phyloP scores from a whole-genome alignment of 2,329 filamentous ascomycete genomes.

The Fusarium udum region DNA sequence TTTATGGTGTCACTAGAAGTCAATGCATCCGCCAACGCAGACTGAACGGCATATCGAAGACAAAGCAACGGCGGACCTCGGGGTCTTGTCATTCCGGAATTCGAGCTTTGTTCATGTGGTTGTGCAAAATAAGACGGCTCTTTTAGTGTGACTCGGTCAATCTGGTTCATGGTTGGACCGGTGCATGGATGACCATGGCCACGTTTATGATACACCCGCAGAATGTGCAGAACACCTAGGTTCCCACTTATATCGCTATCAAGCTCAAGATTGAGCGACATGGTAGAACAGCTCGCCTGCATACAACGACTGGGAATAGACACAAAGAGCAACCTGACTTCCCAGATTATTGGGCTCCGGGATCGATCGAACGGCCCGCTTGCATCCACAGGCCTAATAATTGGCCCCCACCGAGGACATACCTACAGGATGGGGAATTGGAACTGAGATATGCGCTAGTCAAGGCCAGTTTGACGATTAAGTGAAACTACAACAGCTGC shows the following conservation, averaged over 20 bases:
- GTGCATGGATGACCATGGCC: neutral
- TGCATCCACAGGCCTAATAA: slow-evolving; percentile 24
- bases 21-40: neutral
- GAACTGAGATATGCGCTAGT: slow-evolving; percentile 13
- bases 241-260: neutral
- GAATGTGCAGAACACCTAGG: neutral
- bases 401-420: slow-evolving; percentile 11
- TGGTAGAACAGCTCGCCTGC: neutral
- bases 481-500: slow-evolving; percentile 3
- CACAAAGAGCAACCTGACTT: slow-evolving; percentile 6
- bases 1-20: slow-evolving; percentile 9
- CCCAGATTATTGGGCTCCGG: slow-evolving; percentile 20
- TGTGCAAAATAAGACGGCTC: slow-evolving; percentile 14
- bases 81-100: slow-evolving; percentile 4
- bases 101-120: slow-evolving; percentile 1
- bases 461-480: slow-evolving; percentile 1
- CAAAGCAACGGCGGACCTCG: slow-evolving; percentile 10
- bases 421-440: slow-evolving; percentile 16
- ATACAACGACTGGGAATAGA: neutral
- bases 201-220: slow-evolving; percentile 11
- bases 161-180: neutral
- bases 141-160: slow-evolving; percentile 3
- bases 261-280: neutral
- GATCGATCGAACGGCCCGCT: slow-evolving; percentile 33
- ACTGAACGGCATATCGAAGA: neutral